phyloP scores from a whole-genome alignment of 2,329 filamentous ascomycete genomes.

The Juglanconis oblonga region DNA sequence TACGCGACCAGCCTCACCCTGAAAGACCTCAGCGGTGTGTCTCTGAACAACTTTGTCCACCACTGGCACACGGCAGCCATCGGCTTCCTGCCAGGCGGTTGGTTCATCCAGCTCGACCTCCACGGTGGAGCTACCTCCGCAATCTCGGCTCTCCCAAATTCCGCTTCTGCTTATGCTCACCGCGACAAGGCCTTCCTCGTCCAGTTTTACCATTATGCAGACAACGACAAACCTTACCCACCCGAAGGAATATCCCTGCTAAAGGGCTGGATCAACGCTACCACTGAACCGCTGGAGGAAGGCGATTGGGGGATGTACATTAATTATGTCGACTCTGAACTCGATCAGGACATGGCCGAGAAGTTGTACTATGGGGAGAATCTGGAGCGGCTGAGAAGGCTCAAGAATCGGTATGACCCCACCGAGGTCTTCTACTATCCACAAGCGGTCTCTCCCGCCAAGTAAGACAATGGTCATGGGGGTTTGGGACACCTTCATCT shows the following conservation, averaged over 20 bases:
- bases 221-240: conserved; percentile 28
- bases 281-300: conserved; percentile 27
- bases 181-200: conserved; percentile 47
- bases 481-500: neutral
- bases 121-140: conserved; percentile 39
- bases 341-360: conserved; percentile 32
- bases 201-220: conserved; percentile 43
- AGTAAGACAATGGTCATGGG: neutral
- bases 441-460: conserved; percentile 31
- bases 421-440: conserved; percentile 38
- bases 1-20: conserved; percentile 40
- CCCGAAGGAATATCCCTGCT: conserved; percentile 32
- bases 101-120: conserved; percentile 41
- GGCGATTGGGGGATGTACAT: conserved; percentile 38
- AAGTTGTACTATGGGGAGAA: conserved; percentile 35
- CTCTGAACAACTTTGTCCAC: conserved; percentile 35
- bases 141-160: conserved; percentile 27
- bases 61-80: conserved; percentile 30
- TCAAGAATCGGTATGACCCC: conserved; percentile 37
- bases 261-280: conserved; percentile 31
- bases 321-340: conserved; percentile 38
- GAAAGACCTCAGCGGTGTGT: conserved; percentile 31
- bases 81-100: conserved; percentile 32
- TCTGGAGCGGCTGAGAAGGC: conserved; percentile 29
- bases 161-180: conserved; percentile 38